These are phyloP conservation scores for Nothophoma quercina DNA, from an alignment of 2,329 filamentous ascomycete genomes.

Conservation along the genomic window DNA sequence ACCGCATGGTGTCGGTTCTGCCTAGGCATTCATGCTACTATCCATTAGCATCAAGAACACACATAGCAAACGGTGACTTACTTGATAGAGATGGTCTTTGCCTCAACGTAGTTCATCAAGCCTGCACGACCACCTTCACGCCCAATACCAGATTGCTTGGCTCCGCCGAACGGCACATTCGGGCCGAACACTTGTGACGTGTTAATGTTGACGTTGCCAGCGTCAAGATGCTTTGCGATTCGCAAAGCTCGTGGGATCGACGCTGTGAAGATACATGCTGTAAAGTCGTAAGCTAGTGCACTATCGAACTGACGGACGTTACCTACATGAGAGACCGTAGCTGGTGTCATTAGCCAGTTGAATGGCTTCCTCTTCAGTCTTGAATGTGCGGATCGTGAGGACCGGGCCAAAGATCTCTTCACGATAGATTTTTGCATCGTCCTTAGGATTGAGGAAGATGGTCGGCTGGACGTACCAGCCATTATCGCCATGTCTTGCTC, in stretches of 20 bases:
- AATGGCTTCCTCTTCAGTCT: conserved; percentile 44
- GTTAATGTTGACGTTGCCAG: conserved; percentile 46
- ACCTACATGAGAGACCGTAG: conserved; percentile 35
- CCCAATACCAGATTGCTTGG: conserved; percentile 44
- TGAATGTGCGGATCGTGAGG: conserved; percentile 37
- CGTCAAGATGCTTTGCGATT: conserved; percentile 39
- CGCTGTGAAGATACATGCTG: conserved; percentile 35
- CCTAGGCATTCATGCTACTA: conserved; percentile 10
- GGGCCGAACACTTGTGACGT: conserved; percentile 24
- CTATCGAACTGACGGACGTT: too few relatives aligned
- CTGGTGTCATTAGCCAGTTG: conserved; percentile 42
- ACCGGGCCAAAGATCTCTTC: conserved; percentile 48
- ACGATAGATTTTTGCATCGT: conserved; percentile 33
- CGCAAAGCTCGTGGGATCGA: conserved; percentile 38
- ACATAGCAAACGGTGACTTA: conserved; percentile 16
- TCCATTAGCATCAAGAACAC: not conserved
- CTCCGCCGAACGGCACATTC: conserved; percentile 43
- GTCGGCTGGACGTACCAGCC: conserved; percentile 40
- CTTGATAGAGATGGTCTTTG: conserved; percentile 45
- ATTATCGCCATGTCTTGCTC: conserved; percentile 36
- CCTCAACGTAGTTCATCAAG: conserved; percentile 43
- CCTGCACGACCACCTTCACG: conserved; percentile 40
- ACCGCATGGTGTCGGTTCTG: too few relatives aligned
- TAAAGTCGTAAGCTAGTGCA: not conserved
- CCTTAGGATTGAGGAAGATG: conserved; percentile 39